Conservation (phyloP, 1,284 basidiomycete genomes). For the Takashimella tepidaria region DNA sequence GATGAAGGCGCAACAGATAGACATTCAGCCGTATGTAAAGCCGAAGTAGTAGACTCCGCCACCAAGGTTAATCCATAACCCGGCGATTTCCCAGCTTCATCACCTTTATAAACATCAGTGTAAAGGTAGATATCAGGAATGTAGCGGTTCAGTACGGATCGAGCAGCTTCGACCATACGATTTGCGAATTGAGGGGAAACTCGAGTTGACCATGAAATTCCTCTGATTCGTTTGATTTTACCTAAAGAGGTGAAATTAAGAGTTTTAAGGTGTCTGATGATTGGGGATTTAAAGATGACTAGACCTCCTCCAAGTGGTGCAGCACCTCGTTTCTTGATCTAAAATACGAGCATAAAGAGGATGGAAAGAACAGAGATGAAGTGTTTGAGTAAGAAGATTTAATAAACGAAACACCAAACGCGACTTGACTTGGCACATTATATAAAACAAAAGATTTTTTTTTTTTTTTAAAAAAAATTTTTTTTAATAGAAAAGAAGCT, state of each 20-base stretch:
- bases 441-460: too few relatives aligned
- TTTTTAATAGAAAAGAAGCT: too few relatives aligned
- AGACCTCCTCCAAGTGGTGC: slow-evolving; percentile 88
- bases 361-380: slow-evolving; percentile 4
- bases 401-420: too few relatives aligned
- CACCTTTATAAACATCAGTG: slow-evolving; percentile 96
- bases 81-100: slow-evolving; percentile 92
- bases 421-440: too few relatives aligned
- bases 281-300: slow-evolving; percentile 85
- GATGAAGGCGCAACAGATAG: slow-evolving; percentile 52
- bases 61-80: slow-evolving; percentile 90
- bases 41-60: slow-evolving; percentile 87
- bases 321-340: slow-evolving; percentile 93
- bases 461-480: too few relatives aligned
- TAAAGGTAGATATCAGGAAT: slow-evolving; percentile 98
- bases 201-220: slow-evolving; percentile 92
- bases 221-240: slow-evolving; percentile 88
- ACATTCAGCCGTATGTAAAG: slow-evolving; percentile 80
- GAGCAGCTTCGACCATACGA: slow-evolving; percentile 89
- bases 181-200: slow-evolving; percentile 97
- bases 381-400: not conserved
- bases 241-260: slow-evolving; percentile 88
- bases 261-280: slow-evolving; percentile 83
- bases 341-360: slow-evolving; percentile 5
- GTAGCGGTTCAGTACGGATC: slow-evolving; percentile 88